These are phyloP conservation scores for Eucalyptus shirleyi DNA, from an alignment of 345 rosid species.

Conservation along the genomic window DNA sequence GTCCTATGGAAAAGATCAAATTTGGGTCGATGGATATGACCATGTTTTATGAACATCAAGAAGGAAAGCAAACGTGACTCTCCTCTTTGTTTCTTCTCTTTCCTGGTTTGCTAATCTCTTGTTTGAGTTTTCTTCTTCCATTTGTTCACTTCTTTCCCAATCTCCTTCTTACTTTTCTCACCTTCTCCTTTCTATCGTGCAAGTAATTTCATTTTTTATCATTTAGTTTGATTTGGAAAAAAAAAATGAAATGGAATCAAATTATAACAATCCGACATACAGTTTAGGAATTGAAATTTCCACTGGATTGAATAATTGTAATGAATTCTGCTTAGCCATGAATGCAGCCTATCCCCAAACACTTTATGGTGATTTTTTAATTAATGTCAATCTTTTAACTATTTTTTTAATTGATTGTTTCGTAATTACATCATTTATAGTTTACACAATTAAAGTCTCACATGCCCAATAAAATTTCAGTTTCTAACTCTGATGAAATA, in stretches of 20 bases:
- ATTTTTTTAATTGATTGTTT: background rate
- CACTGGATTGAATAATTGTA: background rate
- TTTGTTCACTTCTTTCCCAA: background rate
- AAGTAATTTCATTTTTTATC: too few species aligned
- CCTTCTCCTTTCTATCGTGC: background rate
- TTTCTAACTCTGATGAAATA: background rate
- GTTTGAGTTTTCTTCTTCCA: background rate
- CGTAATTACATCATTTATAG: background rate
- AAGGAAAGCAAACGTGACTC: background rate
- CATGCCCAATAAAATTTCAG: background rate
- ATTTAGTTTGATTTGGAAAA: too few species aligned
- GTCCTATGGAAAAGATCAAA: background rate
- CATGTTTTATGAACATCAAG: background rate
- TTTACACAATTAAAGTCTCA: background rate
- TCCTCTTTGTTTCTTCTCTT: background rate
- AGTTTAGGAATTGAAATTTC: rapidly evolving
- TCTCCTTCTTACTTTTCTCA: background rate
- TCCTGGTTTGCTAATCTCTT: background rate
- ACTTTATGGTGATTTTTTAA: background rate
- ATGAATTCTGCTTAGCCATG: background rate
- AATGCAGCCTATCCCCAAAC: background rate
- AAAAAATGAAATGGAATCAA: background rate
- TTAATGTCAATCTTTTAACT: background rate
- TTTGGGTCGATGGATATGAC: background rate
- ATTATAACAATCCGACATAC: background rate